Base-by-base conservation (phyloP, 2,329 filamentous ascomycete species). In the Diplocarpon mali region DNA sequence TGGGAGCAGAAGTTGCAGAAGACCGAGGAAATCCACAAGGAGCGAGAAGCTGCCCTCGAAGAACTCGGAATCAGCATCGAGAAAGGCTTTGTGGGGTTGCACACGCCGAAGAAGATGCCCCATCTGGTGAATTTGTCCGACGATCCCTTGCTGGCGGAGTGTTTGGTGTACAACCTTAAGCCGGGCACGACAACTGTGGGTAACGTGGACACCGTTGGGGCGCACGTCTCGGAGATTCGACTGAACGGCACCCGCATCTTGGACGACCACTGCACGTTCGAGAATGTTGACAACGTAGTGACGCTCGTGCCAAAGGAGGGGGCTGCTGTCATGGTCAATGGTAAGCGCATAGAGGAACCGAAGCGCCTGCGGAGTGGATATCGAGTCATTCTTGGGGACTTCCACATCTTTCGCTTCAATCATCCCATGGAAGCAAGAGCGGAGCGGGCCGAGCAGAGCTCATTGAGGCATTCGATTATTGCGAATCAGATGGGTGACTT, bases 41-140 rank as follows among this genome's bases (percentile, higher is more conserved):
- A 98, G 65, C 80, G 92, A 54, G 92, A 98, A 65, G 80, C 88
- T 38, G 92, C 92, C 9, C 70, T 98, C 37, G 92, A 98, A 67
- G 92, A 98, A 63, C 75, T 98, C 35, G 92, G 92, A 53, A 96
- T 98, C 66, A 96, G 89, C 64, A 98, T 98, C 54, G 92, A 98
- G 62, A 98, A 98, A 64, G 92, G 92, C 6, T 95, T 95, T 60
- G 82, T 98, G 49, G 92, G 92, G 12, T 70, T 98, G 49, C 90
- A 87, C 48, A 96, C 89, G 15, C 92, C 92, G 0, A 98, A 98
- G 69, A 95, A 95, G 67, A 98, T 96, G 86, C 92, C 92, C 8
- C 92, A 98, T 78, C 68, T 98, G 65, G 92, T 98, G 65, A 98
- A 98, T 63, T 68, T 98, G 55, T 95, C 89, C n/a, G 85, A 92